Evolutionary conservation across 2,329 filamentous ascomycete genomes (phyloP), one percentile per base, ranked within the genome.

Genomic region (Verticillium tricorpus): DNA sequence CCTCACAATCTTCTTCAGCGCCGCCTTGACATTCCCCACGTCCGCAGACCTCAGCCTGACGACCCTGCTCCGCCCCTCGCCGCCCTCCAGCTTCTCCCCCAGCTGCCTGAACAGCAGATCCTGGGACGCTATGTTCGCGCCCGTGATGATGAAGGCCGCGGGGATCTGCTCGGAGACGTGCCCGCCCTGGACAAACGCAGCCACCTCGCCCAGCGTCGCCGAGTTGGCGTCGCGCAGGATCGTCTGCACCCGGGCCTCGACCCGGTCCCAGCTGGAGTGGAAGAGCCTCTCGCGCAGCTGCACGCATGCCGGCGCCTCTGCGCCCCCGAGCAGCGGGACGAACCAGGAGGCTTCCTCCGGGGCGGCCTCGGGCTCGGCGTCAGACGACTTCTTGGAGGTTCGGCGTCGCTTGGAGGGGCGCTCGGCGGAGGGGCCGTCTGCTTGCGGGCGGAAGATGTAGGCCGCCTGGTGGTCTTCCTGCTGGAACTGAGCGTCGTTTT

Each of bases 41-140:
- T 93, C 89, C 2, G 83, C 83, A 1, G 91, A 91, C 5, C 87
- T 85, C 56, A 96, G 72, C 17, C 86, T 78, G 6, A 92, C 85
- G 66, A 92, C 87, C 58, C 80, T 81, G 57, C 85, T 85, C 19
- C 76, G 69, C n/a, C n/a, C n/a, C 31, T 76, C 72, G 58, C 80
- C 73, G 64, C 72, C 66, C 68, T 77, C 75, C n/a, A 88, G 75
- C n/a, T 76, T 76, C 62, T 85, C 82, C 14, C 85, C 82, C 12
- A 93, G 76, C 72, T 92, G 89, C 62, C 86, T 80, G 67, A 93
- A 93, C n/a, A 93, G 80, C 14, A 90, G 79, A 52, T 87, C 85
- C 72, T 93, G 89, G 1, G 89, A 89, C 39, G 90, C 88, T 67
- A 93, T 89, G 66, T 91, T 92, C 8, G 91, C 89, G 0, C 91